Percentiles rank a stretch among this genome's conserved stretches.
phyloP scores from a whole-genome alignment of 208 protist species.

The Trypanosoma avium region DNA sequence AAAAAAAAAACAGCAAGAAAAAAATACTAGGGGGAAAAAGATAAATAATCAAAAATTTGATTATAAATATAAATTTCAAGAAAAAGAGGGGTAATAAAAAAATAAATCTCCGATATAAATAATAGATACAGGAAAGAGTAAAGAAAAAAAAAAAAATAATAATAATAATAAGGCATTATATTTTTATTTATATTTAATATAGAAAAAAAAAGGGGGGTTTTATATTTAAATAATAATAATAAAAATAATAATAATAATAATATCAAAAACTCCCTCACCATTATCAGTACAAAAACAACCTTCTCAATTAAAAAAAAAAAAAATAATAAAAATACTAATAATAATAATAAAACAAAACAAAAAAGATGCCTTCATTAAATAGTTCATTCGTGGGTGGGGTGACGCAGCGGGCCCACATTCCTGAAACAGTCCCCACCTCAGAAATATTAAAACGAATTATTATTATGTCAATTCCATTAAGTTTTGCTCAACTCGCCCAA shows the following conservation, averaged over 20 bases:
- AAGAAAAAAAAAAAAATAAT: background rate
- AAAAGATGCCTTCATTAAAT: conserved; percentile 19
- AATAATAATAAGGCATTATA: background rate
- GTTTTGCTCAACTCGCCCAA: conserved; percentile 58
- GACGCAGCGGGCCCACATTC: conserved; percentile 1
- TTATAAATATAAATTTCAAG: too few relatives aligned
- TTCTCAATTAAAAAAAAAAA: background rate
- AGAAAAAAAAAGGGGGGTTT: too few relatives aligned
- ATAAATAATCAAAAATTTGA: too few relatives aligned
- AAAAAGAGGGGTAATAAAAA: conserved; percentile 2
- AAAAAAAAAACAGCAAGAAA: background rate
- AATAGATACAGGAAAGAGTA: conserved; percentile 1
- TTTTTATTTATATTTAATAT: too few relatives aligned
- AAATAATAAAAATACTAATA: background rate
- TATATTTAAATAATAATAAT: background rate
- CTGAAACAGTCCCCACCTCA: background rate
- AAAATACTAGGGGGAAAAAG: background rate
- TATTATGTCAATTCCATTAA: conserved; percentile 52
- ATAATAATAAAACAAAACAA: background rate
- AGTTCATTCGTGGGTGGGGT: conserved; percentile 15
- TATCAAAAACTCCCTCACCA: too few relatives aligned
- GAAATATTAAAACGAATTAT: conserved; percentile 37
- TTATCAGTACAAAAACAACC: too few relatives aligned
- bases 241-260: too few relatives aligned
- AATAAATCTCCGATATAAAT: conserved; percentile 3